Percentiles rank a stretch among this genome's conserved stretches.
Conservation (phyloP, 768 basidiomycete genomes). For the Erythrobasidium yunnanense region DNA sequence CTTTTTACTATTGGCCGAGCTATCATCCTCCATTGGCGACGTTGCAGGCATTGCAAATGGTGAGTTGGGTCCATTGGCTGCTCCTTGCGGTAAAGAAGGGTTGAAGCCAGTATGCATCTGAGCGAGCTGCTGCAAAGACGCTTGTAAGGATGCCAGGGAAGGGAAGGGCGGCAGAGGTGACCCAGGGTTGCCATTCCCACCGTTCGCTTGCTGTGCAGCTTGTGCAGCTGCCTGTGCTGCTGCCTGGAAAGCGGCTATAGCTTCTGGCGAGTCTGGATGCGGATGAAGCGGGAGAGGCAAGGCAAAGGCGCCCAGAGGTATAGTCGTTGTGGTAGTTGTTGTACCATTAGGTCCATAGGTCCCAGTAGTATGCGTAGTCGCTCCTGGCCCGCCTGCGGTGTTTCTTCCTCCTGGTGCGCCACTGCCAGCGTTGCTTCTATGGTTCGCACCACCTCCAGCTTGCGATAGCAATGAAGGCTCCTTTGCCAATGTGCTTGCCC, state of each 20-base stretch:
- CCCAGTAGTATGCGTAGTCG: slow-evolving; percentile 49
- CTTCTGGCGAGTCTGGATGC: slow-evolving; percentile 28
- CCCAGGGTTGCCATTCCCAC: neutral
- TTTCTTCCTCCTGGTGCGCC: neutral
- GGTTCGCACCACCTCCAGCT: slow-evolving; percentile 28
- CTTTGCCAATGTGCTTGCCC: slow-evolving; percentile 23
- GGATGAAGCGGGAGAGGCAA: slow-evolving; percentile 34
- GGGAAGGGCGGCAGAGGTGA: slow-evolving; percentile 5
- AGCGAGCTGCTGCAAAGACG: slow-evolving; percentile 9
- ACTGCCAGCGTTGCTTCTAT: slow-evolving; percentile 40
- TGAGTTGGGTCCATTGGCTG: neutral
- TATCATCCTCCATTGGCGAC: neutral
- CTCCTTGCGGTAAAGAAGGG: slow-evolving; percentile 17
- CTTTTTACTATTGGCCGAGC: slow-evolving; percentile 39
- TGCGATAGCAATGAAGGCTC: neutral
- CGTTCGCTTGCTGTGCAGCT: slow-evolving; percentile 10
- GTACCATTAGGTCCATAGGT: slow-evolving; percentile 44
- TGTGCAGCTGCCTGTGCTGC: slow-evolving; percentile 28
- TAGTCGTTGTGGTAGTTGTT: slow-evolving; percentile 31
- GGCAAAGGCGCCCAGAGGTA: slow-evolving; percentile 34
- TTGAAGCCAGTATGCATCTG: slow-evolving; percentile 12
- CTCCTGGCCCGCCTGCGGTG: slow-evolving; percentile 37
- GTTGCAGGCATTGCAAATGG: slow-evolving; percentile 1
- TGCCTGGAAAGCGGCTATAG: slow-evolving; percentile 21
- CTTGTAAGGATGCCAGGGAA: slow-evolving; percentile 14